Conservation (phyloP, 495 filamentous ascomycete species). For the Astrothelium macrocarpum region DNA sequence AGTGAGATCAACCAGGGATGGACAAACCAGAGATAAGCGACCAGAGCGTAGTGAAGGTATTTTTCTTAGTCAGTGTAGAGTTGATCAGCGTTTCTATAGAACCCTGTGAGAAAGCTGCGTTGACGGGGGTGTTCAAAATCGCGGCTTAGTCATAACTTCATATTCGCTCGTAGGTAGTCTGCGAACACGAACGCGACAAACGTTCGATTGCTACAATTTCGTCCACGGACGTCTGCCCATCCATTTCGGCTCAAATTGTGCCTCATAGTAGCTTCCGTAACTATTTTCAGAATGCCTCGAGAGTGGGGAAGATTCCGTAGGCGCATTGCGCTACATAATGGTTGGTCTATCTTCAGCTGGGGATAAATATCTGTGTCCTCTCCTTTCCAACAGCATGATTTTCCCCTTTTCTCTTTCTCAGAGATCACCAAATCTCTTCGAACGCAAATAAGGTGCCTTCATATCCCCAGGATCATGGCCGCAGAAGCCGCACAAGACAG, state of each 20-base stretch:
- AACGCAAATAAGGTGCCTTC: background rate
- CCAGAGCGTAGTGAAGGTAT: background rate
- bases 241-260: too few species aligned
- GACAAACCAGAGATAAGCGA: background rate
- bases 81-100: background rate
- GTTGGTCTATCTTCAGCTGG: too few species aligned
- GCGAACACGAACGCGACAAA: too few species aligned
- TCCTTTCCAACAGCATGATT: background rate
- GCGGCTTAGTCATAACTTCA: background rate
- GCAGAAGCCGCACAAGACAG: background rate
- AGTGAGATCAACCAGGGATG: background rate
- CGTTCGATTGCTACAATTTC: too few species aligned
- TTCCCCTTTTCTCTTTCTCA: background rate
- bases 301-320: too few species aligned
- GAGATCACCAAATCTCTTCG: background rate
- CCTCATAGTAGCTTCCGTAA: too few species aligned
- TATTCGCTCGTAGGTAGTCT: too few species aligned
- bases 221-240: too few species aligned
- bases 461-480: background rate
- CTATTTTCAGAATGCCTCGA: too few species aligned
- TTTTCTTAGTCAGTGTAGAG: background rate
- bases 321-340: too few species aligned
- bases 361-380: background rate
- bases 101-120: background rate
- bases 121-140: background rate